Base-by-base conservation (phyloP, 495 filamentous ascomycete species). In the Neurospora terricola region DNA sequence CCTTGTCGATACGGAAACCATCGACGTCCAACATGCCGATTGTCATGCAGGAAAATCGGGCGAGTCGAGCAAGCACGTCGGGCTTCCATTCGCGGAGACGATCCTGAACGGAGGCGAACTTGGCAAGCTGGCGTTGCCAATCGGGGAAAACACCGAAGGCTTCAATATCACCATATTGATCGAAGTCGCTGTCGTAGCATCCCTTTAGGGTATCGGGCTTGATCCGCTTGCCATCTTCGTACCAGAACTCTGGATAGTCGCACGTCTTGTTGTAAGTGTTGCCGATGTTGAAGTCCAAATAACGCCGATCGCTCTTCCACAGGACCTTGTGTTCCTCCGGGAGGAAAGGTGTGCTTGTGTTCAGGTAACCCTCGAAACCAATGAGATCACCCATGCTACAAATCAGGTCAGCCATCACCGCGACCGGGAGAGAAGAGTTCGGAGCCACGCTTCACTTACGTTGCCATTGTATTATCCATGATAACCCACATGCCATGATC, bases 51-150 rank as follows among this genome's bases (percentile, higher is more conserved):
- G 90, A 90, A 72, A 92, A 91, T 37, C 83, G 86, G 59, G 87
- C 84, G 38, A 93, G 78, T 62, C 88, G 87, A 42, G 87, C 83
- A 34, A 83, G 79, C 4, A 92, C 91, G 40, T 83, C 83, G 4
- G 89, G 88, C 12, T 86, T 76, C 91, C 91, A 93, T 75, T 92
- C 91, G 38, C 91, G 88, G 11, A 93, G 83, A 73, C 91, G 90
- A 76, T 93, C 91, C 79, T 93, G 91, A 5, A 92, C 91, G 42
- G 87, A 91, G 38, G 90, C 89, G 77, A 93, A 93, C 75, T 92
- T 93, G 16, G 90, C 86, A 59, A 93, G 82, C 80, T 93, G 87
- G 14, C 80, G 79, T 76, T 91, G 81, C 87, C 88, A 93, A 75
- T 91, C 90, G 2, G 89, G 89, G 70, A 84, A 91, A 36, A 89